phyloP scores from a whole-genome alignment of 805 yeast genomes.

The Jamesozyma hellenica region DNA sequence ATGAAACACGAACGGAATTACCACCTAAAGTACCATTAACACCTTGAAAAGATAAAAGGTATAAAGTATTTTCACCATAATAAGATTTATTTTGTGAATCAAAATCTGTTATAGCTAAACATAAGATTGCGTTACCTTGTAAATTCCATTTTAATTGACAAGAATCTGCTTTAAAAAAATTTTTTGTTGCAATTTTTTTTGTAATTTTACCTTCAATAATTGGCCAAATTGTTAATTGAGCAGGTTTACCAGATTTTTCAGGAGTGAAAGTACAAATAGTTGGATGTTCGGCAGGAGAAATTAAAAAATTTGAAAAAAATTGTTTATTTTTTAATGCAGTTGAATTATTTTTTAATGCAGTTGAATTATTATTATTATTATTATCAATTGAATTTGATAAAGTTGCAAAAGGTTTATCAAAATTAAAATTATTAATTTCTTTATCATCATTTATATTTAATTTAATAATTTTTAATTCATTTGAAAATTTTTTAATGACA shows the following conservation, averaged over 20 bases:
- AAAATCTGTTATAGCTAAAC: slow-evolving; percentile 90
- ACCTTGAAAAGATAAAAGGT: slow-evolving; percentile 45
- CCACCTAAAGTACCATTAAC: slow-evolving; percentile 75
- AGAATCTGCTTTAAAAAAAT: slow-evolving; percentile 91
- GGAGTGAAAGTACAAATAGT: slow-evolving; percentile 86
- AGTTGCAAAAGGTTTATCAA: slow-evolving; percentile 47
- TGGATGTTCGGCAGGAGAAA: slow-evolving; percentile 85
- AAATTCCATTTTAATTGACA: slow-evolving; percentile 90
- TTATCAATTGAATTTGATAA: slow-evolving; percentile 31
- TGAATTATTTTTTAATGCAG: slow-evolving; percentile 21
- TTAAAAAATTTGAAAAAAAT: slow-evolving; percentile 36
- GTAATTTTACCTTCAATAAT: slow-evolving; percentile 30
- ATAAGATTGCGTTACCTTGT: slow-evolving; percentile 87
- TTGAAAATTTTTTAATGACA: slow-evolving; percentile 22
- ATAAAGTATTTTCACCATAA: slow-evolving; percentile 92
- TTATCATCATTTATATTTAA: slow-evolving; percentile 33
- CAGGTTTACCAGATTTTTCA: slow-evolving; percentile 81
- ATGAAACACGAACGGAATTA: slow-evolving; percentile 76
- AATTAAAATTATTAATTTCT: slow-evolving; percentile 32
- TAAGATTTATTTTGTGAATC: slow-evolving; percentile 89
- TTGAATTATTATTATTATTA: too few species aligned
- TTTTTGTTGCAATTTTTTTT: slow-evolving; percentile 74
- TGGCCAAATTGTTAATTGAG: slow-evolving; percentile 67
- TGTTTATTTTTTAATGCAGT: slow-evolving; percentile 25
- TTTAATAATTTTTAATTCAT: slow-evolving; percentile 27